A percentile compares a stretch with the other conserved stretches of the same genome.
These are phyloP conservation scores for Fraxinus quadrangulata DNA, from an alignment of 257 asterid species.

Conservation along the genomic window DNA sequence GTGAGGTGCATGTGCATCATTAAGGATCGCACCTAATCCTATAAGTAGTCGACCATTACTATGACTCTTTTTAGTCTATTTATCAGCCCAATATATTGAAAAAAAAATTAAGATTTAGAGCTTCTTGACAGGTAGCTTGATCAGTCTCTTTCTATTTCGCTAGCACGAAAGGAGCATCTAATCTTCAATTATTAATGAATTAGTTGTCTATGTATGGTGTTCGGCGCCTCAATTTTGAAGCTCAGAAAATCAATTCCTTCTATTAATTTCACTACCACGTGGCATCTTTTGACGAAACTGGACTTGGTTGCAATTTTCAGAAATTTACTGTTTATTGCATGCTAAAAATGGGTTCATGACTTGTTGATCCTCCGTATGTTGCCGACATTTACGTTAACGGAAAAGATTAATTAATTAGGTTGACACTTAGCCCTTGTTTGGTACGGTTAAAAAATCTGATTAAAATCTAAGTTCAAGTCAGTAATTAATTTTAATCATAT, in stretches of 20 bases:
- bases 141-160: slow-evolving; percentile 20
- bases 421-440: no score
- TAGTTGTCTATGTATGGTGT: slow-evolving; percentile 33
- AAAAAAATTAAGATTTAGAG: not conserved
- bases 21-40: no score
- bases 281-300: slow-evolving; percentile 9
- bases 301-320: not conserved
- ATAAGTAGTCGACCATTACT: no score
- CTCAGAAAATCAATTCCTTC: not conserved
- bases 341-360: not conserved
- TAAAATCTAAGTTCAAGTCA: no score
- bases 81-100: no score
- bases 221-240: slow-evolving; percentile 20
- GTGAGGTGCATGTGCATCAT: not conserved
- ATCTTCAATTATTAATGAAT: slow-evolving; percentile 40
- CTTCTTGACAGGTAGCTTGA: slow-evolving; percentile 1
- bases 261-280: not conserved
- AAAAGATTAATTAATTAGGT: no score
- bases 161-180: slow-evolving; percentile 19
- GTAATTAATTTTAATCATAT: no score
- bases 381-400: no score
- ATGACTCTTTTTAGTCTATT: no score
- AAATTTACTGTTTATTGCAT: not conserved
- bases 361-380: no score
- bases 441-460: no score